Evolutionary conservation across 495 filamentous ascomycete genomes (phyloP).

Genomic region (Penicillium daleae): DNA sequence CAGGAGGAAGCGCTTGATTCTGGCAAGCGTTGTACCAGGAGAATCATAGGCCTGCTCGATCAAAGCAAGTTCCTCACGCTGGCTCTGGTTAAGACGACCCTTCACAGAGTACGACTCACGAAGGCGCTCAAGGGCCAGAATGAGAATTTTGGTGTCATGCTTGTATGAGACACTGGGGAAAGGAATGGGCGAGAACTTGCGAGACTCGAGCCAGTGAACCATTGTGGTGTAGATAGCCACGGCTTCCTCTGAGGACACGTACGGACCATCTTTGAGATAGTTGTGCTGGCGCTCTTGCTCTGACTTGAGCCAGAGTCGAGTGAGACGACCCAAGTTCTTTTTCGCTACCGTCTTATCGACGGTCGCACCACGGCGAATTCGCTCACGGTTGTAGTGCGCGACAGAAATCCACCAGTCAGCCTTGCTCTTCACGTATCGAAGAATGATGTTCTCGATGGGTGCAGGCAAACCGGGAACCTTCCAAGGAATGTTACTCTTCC

Average conservation of each 20-base stretch:
- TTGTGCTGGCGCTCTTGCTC: conserved; percentile 99
- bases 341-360: conserved; percentile 99
- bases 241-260: conserved; percentile 97
- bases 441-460: conserved; percentile 97
- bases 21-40: conserved; percentile 90
- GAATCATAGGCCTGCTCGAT: conserved; percentile 99
- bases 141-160: conserved; percentile 99
- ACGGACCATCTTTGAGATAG: conserved; percentile 99
- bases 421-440: conserved; percentile 98
- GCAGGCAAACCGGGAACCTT: conserved; percentile 96
- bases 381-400: conserved; percentile 96
- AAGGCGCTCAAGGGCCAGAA: conserved; percentile 90
- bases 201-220: conserved; percentile 97
- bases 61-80: conserved; percentile 93
- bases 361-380: conserved; percentile 92
- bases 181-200: conserved; percentile 97
- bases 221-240: conserved; percentile 99
- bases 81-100: conserved; percentile 94
- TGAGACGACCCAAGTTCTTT: conserved; percentile 97
- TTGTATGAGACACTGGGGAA: conserved; percentile 99
- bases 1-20: conserved; percentile 97
- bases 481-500: conserved; percentile 99
- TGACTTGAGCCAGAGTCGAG: conserved; percentile 94
- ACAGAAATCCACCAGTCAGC: conserved; percentile 99
- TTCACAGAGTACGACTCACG: conserved; percentile 98